phyloP scores from a whole-genome alignment of 2,329 filamentous ascomycete species.

The Chlorencoelia australis region DNA sequence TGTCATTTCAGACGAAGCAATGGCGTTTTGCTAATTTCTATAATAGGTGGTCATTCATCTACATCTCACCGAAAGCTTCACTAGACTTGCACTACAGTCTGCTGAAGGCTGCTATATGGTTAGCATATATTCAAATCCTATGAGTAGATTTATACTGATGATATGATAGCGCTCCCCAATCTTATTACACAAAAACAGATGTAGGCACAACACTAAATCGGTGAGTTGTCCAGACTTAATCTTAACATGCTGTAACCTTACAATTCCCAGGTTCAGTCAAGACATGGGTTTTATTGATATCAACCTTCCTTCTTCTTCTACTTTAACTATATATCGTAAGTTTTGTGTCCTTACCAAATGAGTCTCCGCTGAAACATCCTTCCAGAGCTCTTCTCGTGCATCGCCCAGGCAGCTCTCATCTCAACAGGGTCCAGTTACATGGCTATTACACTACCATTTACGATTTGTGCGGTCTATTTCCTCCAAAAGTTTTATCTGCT shows the following conservation, averaged over 20 bases:
- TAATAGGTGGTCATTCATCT: background rate
- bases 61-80: background rate
- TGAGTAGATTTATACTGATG: background rate
- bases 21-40: background rate
- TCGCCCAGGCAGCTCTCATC: background rate
- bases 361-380: background rate
- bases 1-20: background rate
- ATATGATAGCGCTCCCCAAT: conserved; percentile 1
- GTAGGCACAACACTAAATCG: conserved; percentile 33
- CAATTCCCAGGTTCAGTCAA: conserved; percentile 13
- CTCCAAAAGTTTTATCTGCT: conserved; percentile 49
- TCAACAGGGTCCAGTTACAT: background rate
- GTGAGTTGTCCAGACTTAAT: conserved; percentile 13
- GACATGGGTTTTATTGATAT: conserved; percentile 25
- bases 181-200: conserved; percentile 32
- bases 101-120: background rate
- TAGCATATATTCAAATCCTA: background rate
- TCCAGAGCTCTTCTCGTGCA: background rate
- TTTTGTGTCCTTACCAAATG: background rate
- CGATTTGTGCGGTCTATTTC: conserved; percentile 36
- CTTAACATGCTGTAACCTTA: background rate
- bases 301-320: background rate
- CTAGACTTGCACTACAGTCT: background rate
- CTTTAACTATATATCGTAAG: background rate
- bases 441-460: conserved; percentile 34